Percentiles rank a stretch among this genome's conserved stretches.
These are phyloP conservation scores for Carallia brachiata DNA, from an alignment of 345 rosid genomes.

Conservation along the genomic window DNA sequence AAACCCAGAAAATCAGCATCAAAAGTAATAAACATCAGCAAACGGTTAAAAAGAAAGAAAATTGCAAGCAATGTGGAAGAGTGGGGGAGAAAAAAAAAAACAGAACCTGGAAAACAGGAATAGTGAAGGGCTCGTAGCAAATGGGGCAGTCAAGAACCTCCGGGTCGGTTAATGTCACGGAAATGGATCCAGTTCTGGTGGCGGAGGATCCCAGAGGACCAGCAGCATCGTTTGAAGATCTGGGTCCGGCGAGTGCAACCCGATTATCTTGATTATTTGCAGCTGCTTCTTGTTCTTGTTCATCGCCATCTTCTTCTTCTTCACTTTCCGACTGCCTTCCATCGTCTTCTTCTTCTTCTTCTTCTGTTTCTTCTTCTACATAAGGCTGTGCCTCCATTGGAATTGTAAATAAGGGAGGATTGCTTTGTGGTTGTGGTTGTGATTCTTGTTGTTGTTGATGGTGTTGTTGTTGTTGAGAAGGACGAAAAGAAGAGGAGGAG, in stretches of 20 bases:
- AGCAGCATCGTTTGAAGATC: slow-evolving; percentile 1
- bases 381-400: too few species aligned
- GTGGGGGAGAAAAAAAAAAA: not conserved
- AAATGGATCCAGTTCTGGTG: slow-evolving; percentile 20
- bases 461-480: slow-evolving; percentile 11
- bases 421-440: not conserved
- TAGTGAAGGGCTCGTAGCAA: slow-evolving; percentile 40
- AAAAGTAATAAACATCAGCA: too few species aligned
- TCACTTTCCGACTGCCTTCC: not conserved
- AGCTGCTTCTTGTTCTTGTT: slow-evolving; percentile 1
- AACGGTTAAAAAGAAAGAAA: too few species aligned
- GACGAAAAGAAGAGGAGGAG: not conserved
- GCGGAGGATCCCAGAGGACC: not conserved
- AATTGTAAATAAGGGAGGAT: too few species aligned
- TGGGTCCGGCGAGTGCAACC: not conserved
- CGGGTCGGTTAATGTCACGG: slow-evolving; percentile 35
- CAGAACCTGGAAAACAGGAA: slow-evolving; percentile 50
- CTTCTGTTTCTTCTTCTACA: slow-evolving; percentile 4
- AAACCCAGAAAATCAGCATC: too few species aligned
- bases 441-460: slow-evolving; percentile 21
- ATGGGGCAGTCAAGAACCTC: slow-evolving; percentile 49
- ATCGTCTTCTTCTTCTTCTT: slow-evolving; percentile 16
- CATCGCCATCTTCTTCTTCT: not conserved
- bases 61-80: too few species aligned
- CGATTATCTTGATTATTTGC: slow-evolving; percentile 2